phyloP scores from a whole-genome alignment of 768 basidiomycete species.

The Multifurca ochricompacta region DNA sequence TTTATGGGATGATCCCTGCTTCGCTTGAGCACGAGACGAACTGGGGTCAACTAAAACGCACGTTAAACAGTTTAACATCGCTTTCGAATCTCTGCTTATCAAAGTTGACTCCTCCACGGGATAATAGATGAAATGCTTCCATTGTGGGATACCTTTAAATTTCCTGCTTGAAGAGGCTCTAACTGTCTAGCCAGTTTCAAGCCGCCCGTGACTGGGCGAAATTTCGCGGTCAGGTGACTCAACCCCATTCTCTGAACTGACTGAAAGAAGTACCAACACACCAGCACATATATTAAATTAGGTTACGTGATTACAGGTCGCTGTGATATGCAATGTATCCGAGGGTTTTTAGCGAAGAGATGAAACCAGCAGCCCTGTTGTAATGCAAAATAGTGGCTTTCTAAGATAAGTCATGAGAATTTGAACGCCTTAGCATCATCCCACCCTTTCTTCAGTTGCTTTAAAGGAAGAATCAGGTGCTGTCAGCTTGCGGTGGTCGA shows the following conservation, averaged over 20 bases:
- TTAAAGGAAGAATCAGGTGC: neutral
- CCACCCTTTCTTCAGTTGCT: conserved; percentile 74
- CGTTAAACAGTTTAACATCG: conserved; percentile 67
- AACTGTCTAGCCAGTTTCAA: neutral
- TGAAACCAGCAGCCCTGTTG: neutral
- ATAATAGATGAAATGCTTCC: conserved; percentile 88
- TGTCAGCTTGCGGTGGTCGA: neutral
- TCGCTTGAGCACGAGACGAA: neutral
- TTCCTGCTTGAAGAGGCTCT: neutral
- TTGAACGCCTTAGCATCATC: conserved; percentile 20
- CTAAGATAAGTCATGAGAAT: neutral
- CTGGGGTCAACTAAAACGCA: conserved; percentile 25
- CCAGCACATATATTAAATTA: neutral
- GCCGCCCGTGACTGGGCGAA: neutral
- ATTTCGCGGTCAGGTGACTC: conserved; percentile 15
- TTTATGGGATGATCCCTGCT: conserved; percentile 25
- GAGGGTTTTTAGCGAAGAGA: neutral
- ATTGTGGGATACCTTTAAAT: conserved; percentile 29
- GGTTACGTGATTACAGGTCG: neutral
- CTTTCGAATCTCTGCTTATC: conserved; percentile 65
- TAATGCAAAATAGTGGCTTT: neutral
- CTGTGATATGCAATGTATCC: neutral
- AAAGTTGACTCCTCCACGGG: conserved; percentile 77
- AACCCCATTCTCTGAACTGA: no score
- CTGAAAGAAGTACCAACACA: no score